These are phyloP conservation scores for Rhodotorula paludigena DNA, from an alignment of 768 basidiomycete genomes.

Conservation along the genomic window DNA sequence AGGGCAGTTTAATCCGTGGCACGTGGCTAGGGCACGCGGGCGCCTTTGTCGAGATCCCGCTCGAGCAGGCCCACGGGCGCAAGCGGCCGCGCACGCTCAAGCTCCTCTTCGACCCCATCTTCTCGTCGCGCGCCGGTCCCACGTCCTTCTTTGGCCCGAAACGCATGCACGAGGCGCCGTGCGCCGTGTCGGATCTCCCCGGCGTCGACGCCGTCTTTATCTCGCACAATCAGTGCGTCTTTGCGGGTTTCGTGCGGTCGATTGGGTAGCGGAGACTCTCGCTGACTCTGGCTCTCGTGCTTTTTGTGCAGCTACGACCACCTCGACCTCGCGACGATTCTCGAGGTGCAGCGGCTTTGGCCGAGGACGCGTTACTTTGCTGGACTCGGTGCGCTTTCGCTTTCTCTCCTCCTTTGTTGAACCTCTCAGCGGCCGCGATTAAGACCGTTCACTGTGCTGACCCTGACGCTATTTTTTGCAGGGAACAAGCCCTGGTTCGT, in stretches of 20 bases:
- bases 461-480: background rate
- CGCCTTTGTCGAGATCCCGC: background rate
- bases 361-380: slow-evolving; percentile 46
- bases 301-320: slow-evolving; percentile 53
- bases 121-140: background rate
- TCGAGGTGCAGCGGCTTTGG: slow-evolving; percentile 35
- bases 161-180: background rate
- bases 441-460: too few species aligned
- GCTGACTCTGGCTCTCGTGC: too few species aligned
- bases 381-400: slow-evolving; percentile 45
- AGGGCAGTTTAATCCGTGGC: background rate
- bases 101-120: background rate
- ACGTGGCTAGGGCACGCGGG: background rate
- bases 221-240: background rate
- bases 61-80: background rate
- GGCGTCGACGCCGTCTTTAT: background rate
- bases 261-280: too few species aligned
- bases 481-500: slow-evolving; percentile 45
- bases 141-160: background rate
- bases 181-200: background rate
- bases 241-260: too few species aligned
- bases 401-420: background rate
- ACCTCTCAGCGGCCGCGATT: too few species aligned
- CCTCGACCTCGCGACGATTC: slow-evolving; percentile 48
- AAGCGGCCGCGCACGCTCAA: background rate